phyloP scores from a whole-genome alignment of 169 alveolate species.

The Plasmodium gallinaceum region DNA sequence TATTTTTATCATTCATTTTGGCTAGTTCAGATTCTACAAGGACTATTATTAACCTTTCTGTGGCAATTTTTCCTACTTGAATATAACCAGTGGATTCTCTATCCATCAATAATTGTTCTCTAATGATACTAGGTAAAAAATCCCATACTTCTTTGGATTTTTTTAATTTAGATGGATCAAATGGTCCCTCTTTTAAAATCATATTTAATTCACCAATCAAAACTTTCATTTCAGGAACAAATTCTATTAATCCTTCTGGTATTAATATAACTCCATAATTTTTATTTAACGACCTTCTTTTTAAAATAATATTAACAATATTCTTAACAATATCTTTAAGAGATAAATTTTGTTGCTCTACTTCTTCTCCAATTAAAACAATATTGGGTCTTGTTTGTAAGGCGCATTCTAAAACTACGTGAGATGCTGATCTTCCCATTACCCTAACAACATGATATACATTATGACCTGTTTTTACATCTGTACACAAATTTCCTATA shows the following conservation, averaged over 20 bases:
- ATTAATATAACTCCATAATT: constrained; percentile 96
- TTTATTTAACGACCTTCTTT: constrained; percentile 91
- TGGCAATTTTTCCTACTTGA: constrained; percentile 98
- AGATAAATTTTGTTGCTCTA: constrained; percentile 89
- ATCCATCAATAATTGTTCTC: constrained; percentile 96
- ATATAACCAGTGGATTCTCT: constrained; percentile 99
- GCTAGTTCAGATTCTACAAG: constrained; percentile 89
- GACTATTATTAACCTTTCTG: constrained; percentile 96
- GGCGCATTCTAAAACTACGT: constrained; percentile 97
- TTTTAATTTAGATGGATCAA: constrained; percentile 76
- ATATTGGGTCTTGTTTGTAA: constrained; percentile 96
- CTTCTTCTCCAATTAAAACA: constrained; percentile 96
- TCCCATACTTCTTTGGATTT: constrained; percentile 88
- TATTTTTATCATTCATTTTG: constrained; percentile 75
- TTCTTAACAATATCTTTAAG: constrained; percentile 90
- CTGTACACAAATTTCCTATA: constrained; percentile 95
- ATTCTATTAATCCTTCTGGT: constrained; percentile 98
- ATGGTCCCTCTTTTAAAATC: constrained; percentile 83
- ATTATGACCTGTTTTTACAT: constrained; percentile 93
- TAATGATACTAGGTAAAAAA: constrained; percentile 93
- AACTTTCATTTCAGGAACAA: constrained; percentile 95
- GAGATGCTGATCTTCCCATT: constrained; percentile 99
- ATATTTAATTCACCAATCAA: constrained; percentile 95
- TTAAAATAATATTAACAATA: constrained; percentile 93
- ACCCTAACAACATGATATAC: constrained; percentile 97